These are phyloP conservation scores for Aspergillus funiculosus DNA, from an alignment of 495 filamentous ascomycete species.

Conservation along the genomic window DNA sequence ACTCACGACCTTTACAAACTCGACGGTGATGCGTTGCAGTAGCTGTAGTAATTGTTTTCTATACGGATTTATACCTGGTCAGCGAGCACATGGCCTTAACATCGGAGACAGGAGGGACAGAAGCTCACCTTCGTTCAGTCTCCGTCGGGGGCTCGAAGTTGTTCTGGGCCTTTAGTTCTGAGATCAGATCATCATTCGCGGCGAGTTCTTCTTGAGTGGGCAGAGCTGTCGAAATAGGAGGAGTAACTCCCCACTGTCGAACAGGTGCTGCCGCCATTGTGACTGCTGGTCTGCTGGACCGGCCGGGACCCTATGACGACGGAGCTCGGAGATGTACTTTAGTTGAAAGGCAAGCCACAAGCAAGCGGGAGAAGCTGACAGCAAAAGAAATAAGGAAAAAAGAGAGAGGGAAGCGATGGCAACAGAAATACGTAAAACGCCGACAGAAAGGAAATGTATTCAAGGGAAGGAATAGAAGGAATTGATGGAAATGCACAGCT, in stretches of 20 bases:
- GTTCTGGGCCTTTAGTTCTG: conserved; percentile 75
- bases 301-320: conserved; percentile 13
- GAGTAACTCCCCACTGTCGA: conserved; percentile 74
- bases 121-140: conserved; percentile 78
- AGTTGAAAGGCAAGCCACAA: conserved; percentile 20
- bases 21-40: conserved; percentile 71
- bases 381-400: conserved; percentile 4
- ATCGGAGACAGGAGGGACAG: too few species aligned
- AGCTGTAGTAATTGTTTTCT: conserved; percentile 55
- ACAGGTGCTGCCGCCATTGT: conserved; percentile 41
- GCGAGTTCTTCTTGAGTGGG: conserved; percentile 71
- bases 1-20: conserved; percentile 77
- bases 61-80: background rate
- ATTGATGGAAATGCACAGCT: conserved; percentile 10
- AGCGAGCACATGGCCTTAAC: too few species aligned
- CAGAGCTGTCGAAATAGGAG: conserved; percentile 68
- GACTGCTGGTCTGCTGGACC: conserved; percentile 33
- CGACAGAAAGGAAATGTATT: conserved; percentile 2
- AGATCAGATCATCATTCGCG: conserved; percentile 69
- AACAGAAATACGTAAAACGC: too few species aligned
- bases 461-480: conserved; percentile 9
- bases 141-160: conserved; percentile 81
- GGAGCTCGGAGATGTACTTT: conserved; percentile 7
- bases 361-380: background rate
- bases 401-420: background rate